Evolutionary conservation across 495 filamentous ascomycete species (phyloP).

Genomic region (Hypoxylon fuscum): DNA sequence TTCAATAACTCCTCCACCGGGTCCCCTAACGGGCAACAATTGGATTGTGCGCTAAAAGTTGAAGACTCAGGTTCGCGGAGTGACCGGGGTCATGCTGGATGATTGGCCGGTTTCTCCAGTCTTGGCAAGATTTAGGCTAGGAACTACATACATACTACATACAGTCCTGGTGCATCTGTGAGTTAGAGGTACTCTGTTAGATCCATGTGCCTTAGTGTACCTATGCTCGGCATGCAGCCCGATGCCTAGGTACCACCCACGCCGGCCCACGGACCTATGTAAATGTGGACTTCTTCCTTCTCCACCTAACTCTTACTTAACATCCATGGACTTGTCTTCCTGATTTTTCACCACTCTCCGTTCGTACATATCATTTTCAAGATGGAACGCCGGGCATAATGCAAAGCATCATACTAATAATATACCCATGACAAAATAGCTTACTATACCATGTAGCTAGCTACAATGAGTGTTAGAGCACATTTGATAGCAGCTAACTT

Average conservation of each 20-base stretch:
- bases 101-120: conserved; percentile 34
- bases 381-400: not conserved
- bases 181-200: not conserved
- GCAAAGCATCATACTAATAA: not conserved
- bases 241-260: not conserved
- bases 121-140: conserved; percentile 36
- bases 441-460: not conserved
- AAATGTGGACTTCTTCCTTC: not conserved
- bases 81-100: conserved; percentile 35
- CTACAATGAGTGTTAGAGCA: conserved; percentile 5
- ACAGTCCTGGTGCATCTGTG: not conserved
- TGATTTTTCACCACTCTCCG: not conserved
- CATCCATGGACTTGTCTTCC: not conserved
- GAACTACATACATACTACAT: conserved; percentile 11
- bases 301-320: not conserved
- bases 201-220: not conserved
- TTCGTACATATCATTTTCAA: not conserved
- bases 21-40: not conserved
- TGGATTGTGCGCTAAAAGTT: not conserved
- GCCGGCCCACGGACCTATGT: not conserved
- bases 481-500: conserved; percentile 1
- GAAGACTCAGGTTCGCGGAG: conserved; percentile 17
- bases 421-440: not conserved
- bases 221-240: not conserved
- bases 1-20: conserved; percentile 6